Evolutionary conservation across 202 grass and related monocot species (phyloP), one percentile per base, ranked within the genome.

Genomic region (Carex sylvatica): DNA sequence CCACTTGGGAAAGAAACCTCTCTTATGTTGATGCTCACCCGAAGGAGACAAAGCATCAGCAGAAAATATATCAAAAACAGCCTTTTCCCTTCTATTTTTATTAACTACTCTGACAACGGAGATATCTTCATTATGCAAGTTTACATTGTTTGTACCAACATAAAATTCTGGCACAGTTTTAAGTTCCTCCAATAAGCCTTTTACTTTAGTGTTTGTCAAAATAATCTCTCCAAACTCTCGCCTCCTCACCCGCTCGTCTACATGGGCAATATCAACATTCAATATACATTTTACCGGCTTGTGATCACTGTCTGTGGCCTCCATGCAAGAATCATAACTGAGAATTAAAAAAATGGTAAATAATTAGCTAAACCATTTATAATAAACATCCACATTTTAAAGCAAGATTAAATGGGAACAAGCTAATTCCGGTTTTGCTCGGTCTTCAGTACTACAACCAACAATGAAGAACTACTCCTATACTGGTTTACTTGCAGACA

Each of bases 321-420:
- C 88, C 92, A 98, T 98, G 84, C 95, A 98, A 84, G 95, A 87
- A 86, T 94, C 87, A 20, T 98, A 98, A 82, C 95, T 98, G 81
- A 81, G 65, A 76, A 67, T 35, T 42, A 46, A 83, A 33, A 85
- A 46, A 64, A 3, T 15, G 42, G 22, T 80, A 16, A 40, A 16
- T 9, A 51, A 53, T 54, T 23, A 74, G 47, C 23, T 47, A 47
- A 61, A 54, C 23, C 20, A 30, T 55, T 68, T 18, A 18, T 40
- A 69, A 11, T 69, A 69, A 69, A 69, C 65, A 76, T 33, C 23
- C 47, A 31, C 1, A 19, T 31, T 55, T 19, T 22, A 56, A 56
- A 4, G 3, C 70, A 52, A 72, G 9, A 72, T 47, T 42, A 75
- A 75, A 54, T 3, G 2, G 12, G 51, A 56, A 56, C 2, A 19